Base-by-base conservation (phyloP, 2,329 filamentous ascomycete genomes). In the Dissoconium aciculare region DNA sequence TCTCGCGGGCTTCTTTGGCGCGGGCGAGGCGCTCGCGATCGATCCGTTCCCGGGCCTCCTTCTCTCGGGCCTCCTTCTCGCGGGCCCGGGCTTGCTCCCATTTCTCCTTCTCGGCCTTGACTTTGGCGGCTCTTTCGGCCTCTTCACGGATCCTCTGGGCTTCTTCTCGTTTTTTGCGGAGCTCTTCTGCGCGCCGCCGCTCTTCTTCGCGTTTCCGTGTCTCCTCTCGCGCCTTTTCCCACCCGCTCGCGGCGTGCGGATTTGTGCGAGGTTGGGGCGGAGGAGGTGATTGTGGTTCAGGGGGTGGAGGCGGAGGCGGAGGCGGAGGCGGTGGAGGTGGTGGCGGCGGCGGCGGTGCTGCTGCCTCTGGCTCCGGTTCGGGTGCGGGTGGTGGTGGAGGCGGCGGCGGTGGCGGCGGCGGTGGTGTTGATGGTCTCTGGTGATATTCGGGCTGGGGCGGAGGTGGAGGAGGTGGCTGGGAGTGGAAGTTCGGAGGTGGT, bases 191-290 rank as follows among this genome's bases (percentile, higher is more conserved):
- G 17, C 49, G 45, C 31, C 49, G 53, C 15, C 71, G 70, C 40
- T 78, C 71, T 40, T 75, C 73, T 41, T 77, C 74, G 33, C 66
- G 65, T 35, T 62, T 67, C 26, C 68, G 61, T 12, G 68, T 76
- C 41, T 79, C 74, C 46, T 80, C 75, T 32, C 74, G 62, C 3
- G 74, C 75, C 49, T 71, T 77, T 42, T 79, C 74, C 75, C 75
- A 79, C 0, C 60, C 35, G 35, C 43, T 36, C 27, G 45, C 36
- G 5, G 44, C 33, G 15, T 38, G 41, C 5, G 46, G 35, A 17
- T 40, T 47, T 5, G 42, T 42, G 19, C 32, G 37, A 13, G 45
- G 33, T 25, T 42, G 37, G 5, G 44, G 40, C 17, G 40, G 31
- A 12, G 43, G 41, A 31, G 47, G 29, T 11, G 40, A 42, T 15